phyloP scores from a whole-genome alignment of 75 land plant species.

The Pinus taeda region DNA sequence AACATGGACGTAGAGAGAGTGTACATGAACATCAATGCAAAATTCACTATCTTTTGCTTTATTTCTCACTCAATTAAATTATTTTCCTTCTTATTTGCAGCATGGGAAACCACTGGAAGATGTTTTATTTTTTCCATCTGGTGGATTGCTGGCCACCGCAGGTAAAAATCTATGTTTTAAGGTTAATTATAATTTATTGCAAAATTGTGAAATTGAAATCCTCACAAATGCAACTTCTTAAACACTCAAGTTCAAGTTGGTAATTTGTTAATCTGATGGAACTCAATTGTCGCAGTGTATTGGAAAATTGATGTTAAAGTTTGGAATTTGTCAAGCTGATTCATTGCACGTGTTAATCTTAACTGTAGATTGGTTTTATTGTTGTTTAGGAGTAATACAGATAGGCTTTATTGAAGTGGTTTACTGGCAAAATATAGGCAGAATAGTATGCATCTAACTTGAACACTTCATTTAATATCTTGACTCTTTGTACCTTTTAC shows the following conservation, averaged over 20 bases:
- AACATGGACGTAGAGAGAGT: background rate
- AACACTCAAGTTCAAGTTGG: background rate
- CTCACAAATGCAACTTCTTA: background rate
- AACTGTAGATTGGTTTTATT: background rate
- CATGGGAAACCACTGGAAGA: slow-evolving; percentile 85
- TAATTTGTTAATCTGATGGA: background rate
- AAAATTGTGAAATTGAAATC: background rate
- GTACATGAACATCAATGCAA: background rate
- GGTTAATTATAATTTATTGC: background rate
- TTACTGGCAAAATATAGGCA: background rate
- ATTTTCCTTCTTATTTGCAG: slow-evolving; percentile 7
- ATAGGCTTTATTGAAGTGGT: background rate
- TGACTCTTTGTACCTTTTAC: no score
- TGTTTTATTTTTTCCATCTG: slow-evolving; percentile 81
- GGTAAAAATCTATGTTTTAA: slow-evolving; percentile 10
- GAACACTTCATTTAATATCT: background rate
- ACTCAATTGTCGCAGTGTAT: no score
- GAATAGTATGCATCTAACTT: background rate
- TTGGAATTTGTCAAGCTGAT: no score
- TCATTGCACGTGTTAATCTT: background rate
- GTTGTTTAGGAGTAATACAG: background rate
- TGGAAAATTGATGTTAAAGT: no score
- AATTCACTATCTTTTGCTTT: background rate
- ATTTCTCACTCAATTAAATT: background rate
- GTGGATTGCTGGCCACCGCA: slow-evolving; percentile 90